phyloP scores from a whole-genome alignment of 208 protist genomes.

The Crithidia fasciculata region DNA sequence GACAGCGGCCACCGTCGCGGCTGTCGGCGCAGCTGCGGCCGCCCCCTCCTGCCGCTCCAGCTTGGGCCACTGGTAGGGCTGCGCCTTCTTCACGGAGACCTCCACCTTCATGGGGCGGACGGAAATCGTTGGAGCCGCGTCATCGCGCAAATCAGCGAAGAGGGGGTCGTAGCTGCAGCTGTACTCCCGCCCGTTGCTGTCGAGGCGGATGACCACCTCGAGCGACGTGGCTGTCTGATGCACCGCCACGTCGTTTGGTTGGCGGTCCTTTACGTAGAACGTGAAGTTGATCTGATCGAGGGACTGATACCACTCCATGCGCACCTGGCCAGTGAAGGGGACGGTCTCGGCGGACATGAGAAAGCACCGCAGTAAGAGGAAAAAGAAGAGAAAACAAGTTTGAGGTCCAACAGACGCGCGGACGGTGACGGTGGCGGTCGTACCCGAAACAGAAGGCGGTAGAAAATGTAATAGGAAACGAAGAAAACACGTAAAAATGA shows the following conservation, averaged over 20 bases:
- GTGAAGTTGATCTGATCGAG: conserved; percentile 64
- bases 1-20: conserved; percentile 1
- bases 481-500: too few relatives aligned
- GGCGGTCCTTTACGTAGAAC: conserved; percentile 87
- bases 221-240: conserved; percentile 39
- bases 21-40: neutral
- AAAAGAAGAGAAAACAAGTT: neutral
- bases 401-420: too few relatives aligned
- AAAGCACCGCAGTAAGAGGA: conserved; percentile 25
- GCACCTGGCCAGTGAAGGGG: conserved; percentile 57
- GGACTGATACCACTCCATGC: conserved; percentile 93
- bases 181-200: conserved; percentile 72
- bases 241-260: conserved; percentile 61
- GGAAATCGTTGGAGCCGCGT: conserved; percentile 32
- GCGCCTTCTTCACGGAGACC: conserved; percentile 64
- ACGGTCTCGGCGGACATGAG: conserved; percentile 37
- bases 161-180: conserved; percentile 67
- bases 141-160: conserved; percentile 51
- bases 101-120: conserved; percentile 91
- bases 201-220: conserved; percentile 62
- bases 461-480: too few relatives aligned
- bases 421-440: neutral
- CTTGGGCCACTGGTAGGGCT: conserved; percentile 70
- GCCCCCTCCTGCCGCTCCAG: conserved; percentile 50
- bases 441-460: neutral